Evolutionary conservation across 768 basidiomycete genomes (phyloP).

Genomic region (Russula olivacea): DNA sequence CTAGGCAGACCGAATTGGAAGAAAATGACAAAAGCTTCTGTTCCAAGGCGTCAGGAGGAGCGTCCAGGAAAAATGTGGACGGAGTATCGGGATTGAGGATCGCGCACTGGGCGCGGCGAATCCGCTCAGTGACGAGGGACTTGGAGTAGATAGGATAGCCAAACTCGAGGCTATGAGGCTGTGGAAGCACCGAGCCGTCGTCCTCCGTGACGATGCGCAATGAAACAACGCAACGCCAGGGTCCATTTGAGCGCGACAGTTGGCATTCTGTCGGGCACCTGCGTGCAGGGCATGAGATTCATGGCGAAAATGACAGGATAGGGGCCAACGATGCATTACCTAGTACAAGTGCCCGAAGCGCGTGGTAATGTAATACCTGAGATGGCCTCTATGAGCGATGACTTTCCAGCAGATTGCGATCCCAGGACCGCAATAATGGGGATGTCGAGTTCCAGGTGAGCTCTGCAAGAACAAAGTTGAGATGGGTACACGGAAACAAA

Average conservation of each 20-base stretch:
- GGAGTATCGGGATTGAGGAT: conserved; percentile 51
- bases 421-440: conserved; percentile 75
- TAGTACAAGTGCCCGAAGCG: conserved; percentile 67
- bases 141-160: conserved; percentile 43
- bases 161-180: conserved; percentile 26
- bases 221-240: conserved; percentile 35
- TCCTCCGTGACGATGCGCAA: conserved; percentile 31
- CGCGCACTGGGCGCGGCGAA: conserved; percentile 58
- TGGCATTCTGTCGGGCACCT: conserved; percentile 39
- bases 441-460: conserved; percentile 63
- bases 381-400: conserved; percentile 71
- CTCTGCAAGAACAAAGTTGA: conserved; percentile 35
- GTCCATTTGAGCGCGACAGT: conserved; percentile 27
- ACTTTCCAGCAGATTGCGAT: conserved; percentile 69
- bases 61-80: conserved; percentile 36
- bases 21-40: conserved; percentile 33
- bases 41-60: conserved; percentile 28
- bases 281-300: not conserved
- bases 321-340: conserved; percentile 36
- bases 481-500: not conserved
- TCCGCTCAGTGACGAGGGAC: conserved; percentile 54
- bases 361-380: conserved; percentile 67
- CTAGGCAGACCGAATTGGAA: conserved; percentile 33
- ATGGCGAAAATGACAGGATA: not conserved
- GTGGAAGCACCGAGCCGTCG: conserved; percentile 32